A percentile compares a stretch with the other conserved stretches of the same genome.
These are phyloP conservation scores for Madurella fahalii DNA, from an alignment of 2,329 filamentous ascomycete species.

Conservation along the genomic window DNA sequence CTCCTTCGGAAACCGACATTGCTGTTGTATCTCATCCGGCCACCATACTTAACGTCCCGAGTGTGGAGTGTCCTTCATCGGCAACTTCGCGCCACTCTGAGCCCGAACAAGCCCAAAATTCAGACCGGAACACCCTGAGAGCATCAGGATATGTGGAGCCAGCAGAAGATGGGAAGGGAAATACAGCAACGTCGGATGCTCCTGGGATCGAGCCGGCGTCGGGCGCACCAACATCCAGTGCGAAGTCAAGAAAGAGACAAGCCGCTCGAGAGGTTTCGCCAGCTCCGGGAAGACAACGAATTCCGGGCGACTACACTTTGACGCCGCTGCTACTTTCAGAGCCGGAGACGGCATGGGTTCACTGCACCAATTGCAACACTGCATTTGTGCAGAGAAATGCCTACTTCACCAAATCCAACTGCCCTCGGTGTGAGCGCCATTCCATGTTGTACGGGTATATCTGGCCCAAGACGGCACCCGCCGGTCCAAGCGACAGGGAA, in stretches of 20 bases:
- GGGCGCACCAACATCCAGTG: neutral
- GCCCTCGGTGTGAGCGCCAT: conserved; percentile 89
- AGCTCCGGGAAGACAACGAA: conserved; percentile 39
- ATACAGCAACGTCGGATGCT: no score
- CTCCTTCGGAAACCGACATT: no score
- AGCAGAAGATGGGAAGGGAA: no score
- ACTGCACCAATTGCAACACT: conserved; percentile 77
- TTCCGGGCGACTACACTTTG: conserved; percentile 76
- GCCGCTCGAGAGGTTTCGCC: neutral
- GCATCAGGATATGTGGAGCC: no score
- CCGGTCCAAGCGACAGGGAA: conserved; percentile 68
- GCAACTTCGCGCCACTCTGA: no score
- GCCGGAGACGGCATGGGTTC: conserved; percentile 75
- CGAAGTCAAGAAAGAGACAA: conserved; percentile 1
- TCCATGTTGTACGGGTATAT: conserved; percentile 91
- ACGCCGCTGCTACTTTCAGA: conserved; percentile 72
- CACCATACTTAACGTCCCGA: no score
- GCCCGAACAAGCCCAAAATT: no score
- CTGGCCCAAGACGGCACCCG: conserved; percentile 92
- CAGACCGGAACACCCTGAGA: no score
- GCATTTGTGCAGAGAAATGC: conserved; percentile 86
- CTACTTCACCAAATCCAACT: conserved; percentile 80
- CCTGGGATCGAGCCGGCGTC: neutral
- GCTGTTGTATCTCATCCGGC: no score
- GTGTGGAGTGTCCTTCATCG: no score